Evolutionary conservation across 768 basidiomycete genomes (phyloP).

Genomic region (Suillus paluster): DNA sequence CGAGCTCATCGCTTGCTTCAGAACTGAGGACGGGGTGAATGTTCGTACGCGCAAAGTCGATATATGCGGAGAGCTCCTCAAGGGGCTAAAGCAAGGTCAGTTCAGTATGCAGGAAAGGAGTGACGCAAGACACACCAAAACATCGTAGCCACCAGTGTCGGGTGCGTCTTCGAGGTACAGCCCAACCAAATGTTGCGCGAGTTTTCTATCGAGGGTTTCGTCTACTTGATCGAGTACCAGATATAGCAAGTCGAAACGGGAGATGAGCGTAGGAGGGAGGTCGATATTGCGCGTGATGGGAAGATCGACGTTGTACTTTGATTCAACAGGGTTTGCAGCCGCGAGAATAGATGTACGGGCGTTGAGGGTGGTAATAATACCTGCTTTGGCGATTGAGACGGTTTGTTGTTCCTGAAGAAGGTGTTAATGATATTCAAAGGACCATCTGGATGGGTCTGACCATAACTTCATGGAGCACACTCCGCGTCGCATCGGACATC

Average conservation of each 20-base stretch:
- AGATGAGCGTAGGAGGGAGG: constrained; percentile 95
- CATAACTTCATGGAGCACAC: constrained; percentile 99
- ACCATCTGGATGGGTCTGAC: constrained; percentile 42
- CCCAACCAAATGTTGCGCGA: constrained; percentile 92
- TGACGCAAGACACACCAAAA: constrained; percentile 61
- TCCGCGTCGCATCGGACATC: constrained; percentile 97
- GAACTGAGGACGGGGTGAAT: constrained; percentile 88
- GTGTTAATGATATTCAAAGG: constrained; percentile 2
- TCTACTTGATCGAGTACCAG: constrained; percentile 95
- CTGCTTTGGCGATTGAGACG: constrained; percentile 98
- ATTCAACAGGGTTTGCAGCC: constrained; percentile 96
- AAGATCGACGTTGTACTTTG: constrained; percentile 89
- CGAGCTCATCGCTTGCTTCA: constrained; percentile 82
- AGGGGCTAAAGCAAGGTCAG: constrained; percentile 61
- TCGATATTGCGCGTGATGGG: constrained; percentile 97
- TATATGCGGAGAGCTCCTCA: constrained; percentile 90
- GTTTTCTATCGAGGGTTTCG: constrained; percentile 78
- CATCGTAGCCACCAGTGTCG: constrained; percentile 63
- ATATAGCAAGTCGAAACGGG: constrained; percentile 95
- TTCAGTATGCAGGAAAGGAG: constrained; percentile 5
- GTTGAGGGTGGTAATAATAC: constrained; percentile 97
- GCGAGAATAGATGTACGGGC: constrained; percentile 98
- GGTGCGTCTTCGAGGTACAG: constrained; percentile 94
- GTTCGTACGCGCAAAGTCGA: constrained; percentile 87
- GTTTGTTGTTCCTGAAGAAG: constrained; percentile 93